phyloP scores from a whole-genome alignment of 495 filamentous ascomycete genomes.

The Cercophora newfieldiana region DNA sequence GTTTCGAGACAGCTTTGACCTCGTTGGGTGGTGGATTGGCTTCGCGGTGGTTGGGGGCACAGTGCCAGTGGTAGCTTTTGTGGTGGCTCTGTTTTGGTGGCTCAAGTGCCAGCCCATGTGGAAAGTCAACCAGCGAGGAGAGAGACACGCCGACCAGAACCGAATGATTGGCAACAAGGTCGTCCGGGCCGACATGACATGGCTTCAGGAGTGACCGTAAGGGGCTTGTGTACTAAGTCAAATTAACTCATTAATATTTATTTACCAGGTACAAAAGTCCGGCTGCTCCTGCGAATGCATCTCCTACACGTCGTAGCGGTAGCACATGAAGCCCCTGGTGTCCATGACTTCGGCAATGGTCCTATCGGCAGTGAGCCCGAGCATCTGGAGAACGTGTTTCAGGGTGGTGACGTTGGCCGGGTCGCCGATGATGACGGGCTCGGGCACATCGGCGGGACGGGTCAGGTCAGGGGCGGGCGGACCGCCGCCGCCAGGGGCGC shows the following conservation, averaged over 20 bases:
- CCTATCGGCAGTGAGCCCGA: slow-evolving; percentile 13
- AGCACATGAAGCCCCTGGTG: slow-evolving; percentile 20
- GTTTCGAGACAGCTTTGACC: background rate
- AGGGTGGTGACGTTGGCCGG: slow-evolving; percentile 19
- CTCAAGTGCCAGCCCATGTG: background rate
- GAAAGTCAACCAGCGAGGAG: background rate
- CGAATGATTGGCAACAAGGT: background rate
- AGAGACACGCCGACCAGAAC: background rate
- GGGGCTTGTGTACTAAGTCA: background rate
- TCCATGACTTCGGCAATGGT: slow-evolving; percentile 26
- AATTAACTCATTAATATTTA: background rate
- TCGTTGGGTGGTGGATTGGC: background rate
- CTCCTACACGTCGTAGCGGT: slow-evolving; percentile 20
- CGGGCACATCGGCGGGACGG: background rate
- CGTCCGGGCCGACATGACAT: background rate
- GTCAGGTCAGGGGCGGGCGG: background rate
- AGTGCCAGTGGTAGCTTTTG: background rate
- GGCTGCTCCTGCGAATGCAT: background rate
- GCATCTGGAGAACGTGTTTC: slow-evolving; percentile 23
- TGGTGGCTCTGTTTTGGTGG: background rate
- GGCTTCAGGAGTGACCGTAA: background rate
- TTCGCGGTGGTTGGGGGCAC: background rate
- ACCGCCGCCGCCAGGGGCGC: background rate
- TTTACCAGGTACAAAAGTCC: background rate
- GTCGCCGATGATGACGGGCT: slow-evolving; percentile 19